These are phyloP conservation scores for Daphne laureola DNA, from an alignment of 441 rosid species.

Conservation along the genomic window DNA sequence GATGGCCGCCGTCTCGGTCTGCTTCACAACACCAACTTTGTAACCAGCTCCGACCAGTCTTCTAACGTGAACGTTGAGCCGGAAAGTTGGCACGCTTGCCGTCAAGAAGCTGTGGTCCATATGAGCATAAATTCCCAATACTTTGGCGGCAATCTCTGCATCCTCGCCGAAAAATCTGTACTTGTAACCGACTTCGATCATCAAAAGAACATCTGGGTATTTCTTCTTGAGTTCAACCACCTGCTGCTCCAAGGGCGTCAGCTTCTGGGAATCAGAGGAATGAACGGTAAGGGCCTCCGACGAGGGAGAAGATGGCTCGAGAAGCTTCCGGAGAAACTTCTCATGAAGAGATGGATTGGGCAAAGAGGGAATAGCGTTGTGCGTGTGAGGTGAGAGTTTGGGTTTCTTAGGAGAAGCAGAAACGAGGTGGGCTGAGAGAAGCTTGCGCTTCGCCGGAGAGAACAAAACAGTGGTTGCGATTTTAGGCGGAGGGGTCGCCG, in stretches of 20 bases:
- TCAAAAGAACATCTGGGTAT: constrained; percentile 69
- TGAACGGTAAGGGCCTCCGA: constrained; percentile 10
- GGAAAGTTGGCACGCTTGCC: constrained; percentile 84
- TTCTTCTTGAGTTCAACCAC: constrained; percentile 68
- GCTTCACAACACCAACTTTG: constrained; percentile 91
- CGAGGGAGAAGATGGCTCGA: constrained; percentile 29
- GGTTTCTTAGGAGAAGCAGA: constrained; percentile 32
- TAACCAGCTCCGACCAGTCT: constrained; percentile 80
- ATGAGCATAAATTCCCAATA: constrained; percentile 73
- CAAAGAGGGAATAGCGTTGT: constrained; percentile 25
- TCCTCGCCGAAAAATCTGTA: constrained; percentile 84
- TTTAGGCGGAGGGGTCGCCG: constrained; percentile 35
- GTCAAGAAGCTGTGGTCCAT: constrained; percentile 75
- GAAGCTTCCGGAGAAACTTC: constrained; percentile 40
- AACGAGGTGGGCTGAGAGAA: constrained; percentile 41
- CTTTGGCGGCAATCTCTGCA: constrained; percentile 70
- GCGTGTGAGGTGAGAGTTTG: constrained; percentile 48
- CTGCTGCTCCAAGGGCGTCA: constrained; percentile 84
- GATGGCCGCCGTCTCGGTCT: constrained; percentile 92
- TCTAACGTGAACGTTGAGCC: constrained; percentile 71
- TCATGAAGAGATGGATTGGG: constrained; percentile 34
- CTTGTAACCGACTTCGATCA: constrained; percentile 95
- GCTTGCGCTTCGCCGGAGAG: constrained; percentile 73
- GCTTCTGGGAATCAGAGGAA: constrained; percentile 24
- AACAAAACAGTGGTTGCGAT: constrained; percentile 64